These are phyloP conservation scores for Porpolomopsis calyptriformis DNA, from an alignment of 768 basidiomycete species.

Conservation along the genomic window DNA sequence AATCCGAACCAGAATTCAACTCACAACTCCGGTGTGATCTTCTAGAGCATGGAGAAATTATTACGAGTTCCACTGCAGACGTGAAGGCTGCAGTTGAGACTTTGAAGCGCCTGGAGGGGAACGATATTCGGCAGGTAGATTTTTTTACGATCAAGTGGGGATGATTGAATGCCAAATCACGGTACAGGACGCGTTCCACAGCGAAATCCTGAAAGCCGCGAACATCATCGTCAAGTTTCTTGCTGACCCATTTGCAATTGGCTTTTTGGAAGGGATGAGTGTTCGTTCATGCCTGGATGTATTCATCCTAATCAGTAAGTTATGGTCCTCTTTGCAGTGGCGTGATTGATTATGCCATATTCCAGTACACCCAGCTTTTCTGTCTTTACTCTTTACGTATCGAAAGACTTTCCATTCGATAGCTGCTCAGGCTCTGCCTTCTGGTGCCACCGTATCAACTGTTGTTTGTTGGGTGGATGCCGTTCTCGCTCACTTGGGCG, in stretches of 20 bases:
- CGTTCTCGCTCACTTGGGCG: slow-evolving; percentile 43
- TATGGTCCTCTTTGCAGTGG: background rate
- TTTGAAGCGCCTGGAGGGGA: slow-evolving; percentile 9
- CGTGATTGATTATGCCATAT: background rate
- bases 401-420: slow-evolving; percentile 38
- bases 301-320: slow-evolving; percentile 13
- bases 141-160: background rate
- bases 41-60: background rate
- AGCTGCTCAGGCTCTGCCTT: slow-evolving; percentile 24
- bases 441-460: slow-evolving; percentile 17
- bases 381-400: slow-evolving; percentile 39
- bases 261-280: background rate
- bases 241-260: slow-evolving; percentile 7
- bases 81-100: slow-evolving; percentile 8
- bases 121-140: slow-evolving; percentile 11
- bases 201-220: slow-evolving; percentile 14
- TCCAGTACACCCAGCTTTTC: slow-evolving; percentile 22
- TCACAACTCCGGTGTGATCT: background rate
- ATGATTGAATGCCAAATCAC: slow-evolving; percentile 6
- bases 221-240: slow-evolving; percentile 14
- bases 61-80: background rate
- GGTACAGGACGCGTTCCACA: slow-evolving; percentile 10
- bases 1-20: slow-evolving; percentile 38
- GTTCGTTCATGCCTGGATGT: slow-evolving; percentile 4
- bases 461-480: slow-evolving; percentile 60